A percentile compares a stretch with the other conserved stretches of the same genome.
Evolutionary conservation across 2,329 filamentous ascomycete genomes (phyloP).

Genomic region (Ophiosphaerella narmari): DNA sequence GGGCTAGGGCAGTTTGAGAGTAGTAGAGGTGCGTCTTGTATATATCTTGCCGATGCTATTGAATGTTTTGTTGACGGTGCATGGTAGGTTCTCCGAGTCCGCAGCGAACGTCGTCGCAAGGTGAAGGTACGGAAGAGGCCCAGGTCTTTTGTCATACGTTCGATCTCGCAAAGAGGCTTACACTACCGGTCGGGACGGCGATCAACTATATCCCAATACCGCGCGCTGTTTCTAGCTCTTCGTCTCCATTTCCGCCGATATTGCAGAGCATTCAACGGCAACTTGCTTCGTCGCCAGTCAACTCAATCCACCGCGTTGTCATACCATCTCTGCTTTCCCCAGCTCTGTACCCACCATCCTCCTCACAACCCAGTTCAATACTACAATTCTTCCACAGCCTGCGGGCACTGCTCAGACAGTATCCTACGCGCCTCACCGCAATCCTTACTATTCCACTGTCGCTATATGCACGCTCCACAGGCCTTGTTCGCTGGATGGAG

Average conservation of each 20-base stretch:
- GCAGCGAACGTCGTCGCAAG: constrained; percentile 19
- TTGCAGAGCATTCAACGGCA: constrained; percentile 64
- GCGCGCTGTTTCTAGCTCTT: constrained; percentile 57
- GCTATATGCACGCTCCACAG: constrained; percentile 75
- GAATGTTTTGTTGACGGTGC: constrained; percentile 15
- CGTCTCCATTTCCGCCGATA: constrained; percentile 67
- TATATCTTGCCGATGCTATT: constrained; percentile 22
- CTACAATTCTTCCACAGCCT: constrained; percentile 82
- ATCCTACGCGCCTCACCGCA: constrained; percentile 68
- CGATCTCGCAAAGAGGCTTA: constrained; percentile 57
- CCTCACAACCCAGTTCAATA: constrained; percentile 71
- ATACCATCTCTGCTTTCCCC: constrained; percentile 87
- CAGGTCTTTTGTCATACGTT: constrained; percentile 56
- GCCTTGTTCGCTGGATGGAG: constrained; percentile 84
- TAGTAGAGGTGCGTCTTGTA: constrained; percentile 63
- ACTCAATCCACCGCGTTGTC: constrained; percentile 76
- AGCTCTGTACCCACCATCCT: constrained; percentile 74
- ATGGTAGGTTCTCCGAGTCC: constrained; percentile 23
- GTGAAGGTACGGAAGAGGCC: constrained; percentile 56
- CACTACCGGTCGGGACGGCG: constrained; percentile 45
- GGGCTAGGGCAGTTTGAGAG: constrained; percentile 72
- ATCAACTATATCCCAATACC: constrained; percentile 59
- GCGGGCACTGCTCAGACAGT: constrained; percentile 72
- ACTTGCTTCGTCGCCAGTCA: constrained; percentile 55
- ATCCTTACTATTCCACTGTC: constrained; percentile 79